Evolutionary conservation across 225 moss, liverwort and hornwort species (phyloP).

Genomic region (Marchantia paleacea): DNA sequence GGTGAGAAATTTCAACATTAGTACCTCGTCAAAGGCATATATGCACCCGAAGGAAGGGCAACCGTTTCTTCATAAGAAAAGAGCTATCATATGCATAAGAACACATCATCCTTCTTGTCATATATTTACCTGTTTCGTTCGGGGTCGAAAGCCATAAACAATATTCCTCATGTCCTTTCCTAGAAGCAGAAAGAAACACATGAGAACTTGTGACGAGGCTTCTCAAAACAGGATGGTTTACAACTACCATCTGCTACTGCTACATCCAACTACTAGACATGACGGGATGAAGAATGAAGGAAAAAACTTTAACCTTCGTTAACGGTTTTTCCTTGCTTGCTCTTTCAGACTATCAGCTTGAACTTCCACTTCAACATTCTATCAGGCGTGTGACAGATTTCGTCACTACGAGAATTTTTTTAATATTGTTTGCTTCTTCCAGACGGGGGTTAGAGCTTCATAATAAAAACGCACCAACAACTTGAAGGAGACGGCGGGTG

Average conservation of each 20-base stretch:
- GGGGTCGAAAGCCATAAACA: constrained; percentile 75
- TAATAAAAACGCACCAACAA: constrained; percentile 57
- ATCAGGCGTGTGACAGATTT: not conserved
- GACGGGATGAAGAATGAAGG: too few species aligned
- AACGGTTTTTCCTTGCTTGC: not conserved
- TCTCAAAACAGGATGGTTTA: too few species aligned
- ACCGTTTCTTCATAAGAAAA: too few species aligned
- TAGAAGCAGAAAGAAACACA: constrained; percentile 18
- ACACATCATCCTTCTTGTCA: not conserved
- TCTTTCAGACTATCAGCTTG: not conserved
- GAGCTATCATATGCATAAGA: not conserved
- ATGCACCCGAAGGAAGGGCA: too few species aligned
- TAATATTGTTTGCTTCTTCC: not conserved
- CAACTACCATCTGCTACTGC: too few species aligned
- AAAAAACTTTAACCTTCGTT: too few species aligned
- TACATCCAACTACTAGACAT: too few species aligned
- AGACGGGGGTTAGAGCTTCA: not conserved
- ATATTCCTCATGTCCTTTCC: constrained; percentile 96
- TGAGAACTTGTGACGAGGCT: not conserved
- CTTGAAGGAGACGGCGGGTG: constrained; percentile 72
- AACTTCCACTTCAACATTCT: not conserved
- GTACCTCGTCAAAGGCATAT: too few species aligned
- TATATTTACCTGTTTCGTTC: constrained; percentile 67
- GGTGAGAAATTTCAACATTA: too few species aligned
- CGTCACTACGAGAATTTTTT: not conserved